These are phyloP conservation scores for Flueggea neowawraea DNA, from an alignment of 441 rosid species.

Conservation along the genomic window DNA sequence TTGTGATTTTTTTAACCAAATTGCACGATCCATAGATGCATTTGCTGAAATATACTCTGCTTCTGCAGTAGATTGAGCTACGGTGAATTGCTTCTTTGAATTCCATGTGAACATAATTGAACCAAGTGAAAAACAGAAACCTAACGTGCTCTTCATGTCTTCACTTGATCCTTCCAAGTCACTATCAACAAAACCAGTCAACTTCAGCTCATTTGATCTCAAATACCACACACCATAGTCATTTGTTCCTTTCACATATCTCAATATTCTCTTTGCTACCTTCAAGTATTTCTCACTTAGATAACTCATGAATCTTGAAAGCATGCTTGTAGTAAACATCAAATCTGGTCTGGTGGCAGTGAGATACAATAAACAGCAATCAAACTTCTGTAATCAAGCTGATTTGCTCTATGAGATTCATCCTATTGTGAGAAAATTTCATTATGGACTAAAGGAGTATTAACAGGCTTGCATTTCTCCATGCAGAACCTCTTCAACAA, in stretches of 20 bases:
- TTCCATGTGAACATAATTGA: not conserved
- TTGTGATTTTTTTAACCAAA: not conserved
- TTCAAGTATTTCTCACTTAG: too few species aligned
- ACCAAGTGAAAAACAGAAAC: not conserved
- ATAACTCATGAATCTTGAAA: not conserved
- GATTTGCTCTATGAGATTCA: too few species aligned
- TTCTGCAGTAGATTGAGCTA: not conserved
- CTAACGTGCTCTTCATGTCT: not conserved
- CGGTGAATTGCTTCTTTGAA: not conserved
- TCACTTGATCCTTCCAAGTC: not conserved
- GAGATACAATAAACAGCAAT: too few species aligned
- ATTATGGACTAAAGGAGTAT: not conserved
- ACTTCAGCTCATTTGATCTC: not conserved
- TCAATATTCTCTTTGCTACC: too few species aligned
- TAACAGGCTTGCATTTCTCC: not conserved
- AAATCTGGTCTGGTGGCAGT: not conserved
- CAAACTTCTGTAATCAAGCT: too few species aligned
- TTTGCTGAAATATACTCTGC: not conserved
- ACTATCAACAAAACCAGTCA: not conserved
- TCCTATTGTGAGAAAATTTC: not conserved
- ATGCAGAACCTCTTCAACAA: not conserved
- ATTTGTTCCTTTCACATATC: too few species aligned
- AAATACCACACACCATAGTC: too few species aligned
- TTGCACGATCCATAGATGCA: not conserved
- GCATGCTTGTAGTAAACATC: not conserved